Evolutionary conservation across 2,329 filamentous ascomycete genomes (phyloP).

Genomic region (Cladosporium phlei): DNA sequence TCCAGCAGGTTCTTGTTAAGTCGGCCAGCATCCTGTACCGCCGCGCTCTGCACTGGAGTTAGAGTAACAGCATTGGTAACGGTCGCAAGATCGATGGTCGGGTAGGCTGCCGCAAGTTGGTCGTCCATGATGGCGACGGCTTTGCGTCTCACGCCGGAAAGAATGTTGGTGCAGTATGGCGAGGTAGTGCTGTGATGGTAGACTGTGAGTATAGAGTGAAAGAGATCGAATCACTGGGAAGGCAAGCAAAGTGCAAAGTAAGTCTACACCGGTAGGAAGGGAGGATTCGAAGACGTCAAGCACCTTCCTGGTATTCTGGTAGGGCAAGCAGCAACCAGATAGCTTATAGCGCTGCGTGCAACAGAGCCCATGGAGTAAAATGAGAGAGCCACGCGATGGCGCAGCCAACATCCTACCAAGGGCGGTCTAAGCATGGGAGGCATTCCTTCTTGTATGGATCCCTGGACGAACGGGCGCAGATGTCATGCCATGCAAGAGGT

Average conservation of each 20-base stretch:
- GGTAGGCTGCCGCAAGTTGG: neutral
- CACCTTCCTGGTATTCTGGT: neutral
- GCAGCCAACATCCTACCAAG: slow-evolving; percentile 5
- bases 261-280: neutral
- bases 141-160: neutral
- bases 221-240: neutral
- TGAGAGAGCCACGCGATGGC: neutral
- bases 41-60: slow-evolving; percentile 8
- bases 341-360: neutral
- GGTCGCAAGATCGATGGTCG: neutral
- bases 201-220: neutral
- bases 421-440: neutral
- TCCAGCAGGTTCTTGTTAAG: slow-evolving; percentile 1
- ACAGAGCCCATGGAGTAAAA: neutral
- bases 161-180: slow-evolving; percentile 14
- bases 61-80: neutral
- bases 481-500: too few species aligned
- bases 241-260: neutral
- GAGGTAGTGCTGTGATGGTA: neutral
- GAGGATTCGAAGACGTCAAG: slow-evolving; percentile 1
- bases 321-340: slow-evolving; percentile 1
- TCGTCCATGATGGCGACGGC: slow-evolving; percentile 1
- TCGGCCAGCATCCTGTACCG: neutral
- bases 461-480: neutral
- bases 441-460: neutral